Evolutionary conservation across 2,329 filamentous ascomycete species (phyloP).

Genomic region (Akanthomyces lecanii): DNA sequence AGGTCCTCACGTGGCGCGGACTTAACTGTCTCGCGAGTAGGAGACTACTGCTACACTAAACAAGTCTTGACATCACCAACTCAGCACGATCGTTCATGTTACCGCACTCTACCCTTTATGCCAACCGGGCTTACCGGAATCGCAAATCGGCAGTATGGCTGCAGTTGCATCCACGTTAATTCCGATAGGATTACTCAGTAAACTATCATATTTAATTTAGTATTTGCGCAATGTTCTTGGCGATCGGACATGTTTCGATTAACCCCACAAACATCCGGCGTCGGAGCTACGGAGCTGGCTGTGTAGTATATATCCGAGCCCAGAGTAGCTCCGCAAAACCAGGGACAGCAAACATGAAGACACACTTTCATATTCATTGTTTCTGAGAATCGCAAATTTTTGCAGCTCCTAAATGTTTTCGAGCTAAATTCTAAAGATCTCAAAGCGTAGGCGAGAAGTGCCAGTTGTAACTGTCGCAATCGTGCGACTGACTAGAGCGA

Average conservation of each 20-base stretch:
- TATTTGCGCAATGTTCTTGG: neutral
- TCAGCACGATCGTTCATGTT: neutral
- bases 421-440: too few species aligned
- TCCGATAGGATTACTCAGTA: neutral
- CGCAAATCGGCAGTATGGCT: neutral
- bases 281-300: neutral
- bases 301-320: neutral
- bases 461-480: too few species aligned
- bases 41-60: neutral
- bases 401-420: too few species aligned
- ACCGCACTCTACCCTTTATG: neutral
- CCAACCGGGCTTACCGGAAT: too few species aligned
- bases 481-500: too few species aligned
- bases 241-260: neutral
- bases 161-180: neutral
- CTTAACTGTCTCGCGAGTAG: neutral
- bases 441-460: too few species aligned
- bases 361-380: too few species aligned
- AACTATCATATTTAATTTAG: neutral
- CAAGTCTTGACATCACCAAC: neutral
- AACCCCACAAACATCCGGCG: neutral
- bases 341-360: neutral
- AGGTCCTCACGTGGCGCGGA: neutral
- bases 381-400: too few species aligned
- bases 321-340: slow-evolving; percentile 5